Conservation (phyloP, 805 yeast genomes). For the Yamadazyma ubonensis region DNA sequence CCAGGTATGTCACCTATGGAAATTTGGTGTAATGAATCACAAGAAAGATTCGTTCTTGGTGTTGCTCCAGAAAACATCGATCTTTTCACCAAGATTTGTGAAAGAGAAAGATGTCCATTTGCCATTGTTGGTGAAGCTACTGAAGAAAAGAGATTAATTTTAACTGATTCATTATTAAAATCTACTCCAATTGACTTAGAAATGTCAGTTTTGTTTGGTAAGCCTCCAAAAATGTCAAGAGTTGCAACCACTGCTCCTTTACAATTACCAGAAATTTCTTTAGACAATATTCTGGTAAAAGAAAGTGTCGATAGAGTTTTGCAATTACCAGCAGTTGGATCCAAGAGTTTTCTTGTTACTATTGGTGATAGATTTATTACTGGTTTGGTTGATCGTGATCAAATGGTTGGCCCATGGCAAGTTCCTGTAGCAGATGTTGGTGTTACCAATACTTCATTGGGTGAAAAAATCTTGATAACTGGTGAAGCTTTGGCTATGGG, state of each 20-base stretch:
- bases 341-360: slow-evolving; percentile 92
- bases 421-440: slow-evolving; percentile 98
- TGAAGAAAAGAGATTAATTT: slow-evolving; percentile 73
- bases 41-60: slow-evolving; percentile 95
- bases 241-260: slow-evolving; percentile 62
- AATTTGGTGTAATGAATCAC: slow-evolving; percentile 99
- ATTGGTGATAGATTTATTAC: slow-evolving; percentile 98
- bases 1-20: slow-evolving; percentile 99
- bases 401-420: slow-evolving; percentile 99
- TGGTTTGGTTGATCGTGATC: slow-evolving; percentile 95
- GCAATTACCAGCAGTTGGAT: slow-evolving; percentile 90
- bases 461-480: slow-evolving; percentile 64
- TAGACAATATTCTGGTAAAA: slow-evolving; percentile 36
- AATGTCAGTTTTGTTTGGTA: slow-evolving; percentile 92
- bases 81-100: slow-evolving; percentile 74
- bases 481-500: slow-evolving; percentile 99
- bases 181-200: slow-evolving; percentile 92
- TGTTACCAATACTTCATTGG: slow-evolving; percentile 88
- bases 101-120: slow-evolving; percentile 93
- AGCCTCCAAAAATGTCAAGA: slow-evolving; percentile 94
- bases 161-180: slow-evolving; percentile 75
- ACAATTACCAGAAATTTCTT: slow-evolving; percentile 41
- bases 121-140: slow-evolving; percentile 97
- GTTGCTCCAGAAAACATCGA: slow-evolving; percentile 77
- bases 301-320: slow-evolving; percentile 82